Evolutionary conservation across 192 early-diverging fungal genomes (phyloP).

Genomic region (Podila epicladia): DNA sequence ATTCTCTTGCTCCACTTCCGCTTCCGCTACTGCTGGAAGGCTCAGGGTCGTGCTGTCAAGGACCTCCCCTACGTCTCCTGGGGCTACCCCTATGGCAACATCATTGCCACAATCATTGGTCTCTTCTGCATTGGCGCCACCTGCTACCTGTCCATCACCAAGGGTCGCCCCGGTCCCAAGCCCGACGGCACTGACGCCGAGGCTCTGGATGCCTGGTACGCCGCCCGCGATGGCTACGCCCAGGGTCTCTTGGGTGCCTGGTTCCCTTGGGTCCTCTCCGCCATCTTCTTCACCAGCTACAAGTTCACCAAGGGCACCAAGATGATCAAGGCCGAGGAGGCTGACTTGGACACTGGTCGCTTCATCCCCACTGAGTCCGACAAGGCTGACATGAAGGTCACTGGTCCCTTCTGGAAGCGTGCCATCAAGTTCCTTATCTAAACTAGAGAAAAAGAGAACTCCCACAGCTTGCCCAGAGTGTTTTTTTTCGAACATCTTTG

Average conservation of each 20-base stretch:
- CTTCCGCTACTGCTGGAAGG: slow-evolving; percentile 80
- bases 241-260: slow-evolving; percentile 35
- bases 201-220: background rate
- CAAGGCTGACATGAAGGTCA: slow-evolving; percentile 25
- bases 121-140: slow-evolving; percentile 67
- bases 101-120: slow-evolving; percentile 71
- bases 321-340: slow-evolving; percentile 63
- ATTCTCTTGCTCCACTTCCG: slow-evolving; percentile 86
- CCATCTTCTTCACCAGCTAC: slow-evolving; percentile 62
- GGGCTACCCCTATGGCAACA: slow-evolving; percentile 56
- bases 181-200: slow-evolving; percentile 6
- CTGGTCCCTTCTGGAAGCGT: slow-evolving; percentile 32
- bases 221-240: slow-evolving; percentile 2
- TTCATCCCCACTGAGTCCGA: slow-evolving; percentile 47
- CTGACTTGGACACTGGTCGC: slow-evolving; percentile 68
- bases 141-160: slow-evolving; percentile 55
- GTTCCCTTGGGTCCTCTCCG: slow-evolving; percentile 43
- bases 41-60: slow-evolving; percentile 73
- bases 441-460: background rate
- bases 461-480: no score
- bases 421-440: slow-evolving; percentile 18
- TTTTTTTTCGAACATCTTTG: no score
- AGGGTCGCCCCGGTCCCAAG: slow-evolving; percentile 55
- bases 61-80: slow-evolving; percentile 66
- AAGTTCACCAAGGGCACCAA: slow-evolving; percentile 57